Evolutionary conservation across 192 early-diverging fungal species (phyloP), one percentile per base, ranked within the genome.

Genomic region (Coemansia asiatica): DNA sequence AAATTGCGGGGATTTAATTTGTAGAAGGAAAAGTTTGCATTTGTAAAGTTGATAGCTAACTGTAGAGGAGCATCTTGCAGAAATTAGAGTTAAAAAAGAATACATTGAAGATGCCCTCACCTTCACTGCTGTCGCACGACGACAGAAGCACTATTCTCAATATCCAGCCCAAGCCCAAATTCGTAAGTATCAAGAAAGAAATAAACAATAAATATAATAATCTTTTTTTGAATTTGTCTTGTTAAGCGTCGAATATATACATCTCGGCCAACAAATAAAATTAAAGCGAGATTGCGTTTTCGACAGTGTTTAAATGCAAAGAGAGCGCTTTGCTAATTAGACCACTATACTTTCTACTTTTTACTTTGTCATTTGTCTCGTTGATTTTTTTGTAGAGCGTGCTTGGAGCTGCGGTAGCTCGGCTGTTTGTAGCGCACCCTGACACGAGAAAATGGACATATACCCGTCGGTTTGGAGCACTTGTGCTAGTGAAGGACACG

Each of bases 341-440:
- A 3, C 8, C 8, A 33, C 3, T 33, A 33, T 8, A 33, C 8
- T 44, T 16, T 44, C 40, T 10, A 36, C 35, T 36, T 16, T 16
- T 44, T 16, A 3, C 15, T 44, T 2, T 44, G 3, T 16, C 15
- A 16, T 44, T 44, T 12, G 2, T 16, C 15, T 44, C 1, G 40
- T 27, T 26, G 9, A 29, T 36, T 22, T 72, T 6, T 13, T 23
- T 22, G 26, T 85, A 90, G 91, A 91, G 90, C 85, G 90, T 93
- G 61, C 74, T 90, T 40, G 88, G 85, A 1, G 91, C 91, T 2
- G 89, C 89, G 6, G 87, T 91, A 12, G 90, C 90, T 23, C 84
- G 90, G 27, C 68, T 93, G 46, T 91, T 88, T 83, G 83, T 89
- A 15, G 90, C 90, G 23, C 82, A 84, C 61, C 90, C 91, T 4